Evolutionary conservation across 2,329 filamentous ascomycete species (phyloP).

Genomic region (Lizonia empirigonia): DNA sequence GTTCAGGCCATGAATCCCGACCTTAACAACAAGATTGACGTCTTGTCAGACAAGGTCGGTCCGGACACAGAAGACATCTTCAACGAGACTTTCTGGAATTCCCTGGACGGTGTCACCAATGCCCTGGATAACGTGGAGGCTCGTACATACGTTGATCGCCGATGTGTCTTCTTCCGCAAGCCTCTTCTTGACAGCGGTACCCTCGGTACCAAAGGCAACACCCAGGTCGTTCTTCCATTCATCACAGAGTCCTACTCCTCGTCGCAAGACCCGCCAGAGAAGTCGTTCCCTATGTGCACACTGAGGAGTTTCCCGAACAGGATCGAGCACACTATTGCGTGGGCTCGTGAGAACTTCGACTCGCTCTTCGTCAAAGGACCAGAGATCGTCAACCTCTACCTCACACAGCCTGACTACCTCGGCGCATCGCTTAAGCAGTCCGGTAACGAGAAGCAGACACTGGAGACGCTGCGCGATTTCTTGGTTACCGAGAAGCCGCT

Average conservation of each 20-base stretch:
- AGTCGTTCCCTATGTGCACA: conserved; percentile 99
- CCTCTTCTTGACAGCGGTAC: conserved; percentile 95
- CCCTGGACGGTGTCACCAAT: conserved; percentile 90
- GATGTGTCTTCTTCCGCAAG: conserved; percentile 98
- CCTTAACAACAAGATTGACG: conserved; percentile 80
- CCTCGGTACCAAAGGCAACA: conserved; percentile 98
- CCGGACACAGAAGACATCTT: conserved; percentile 92
- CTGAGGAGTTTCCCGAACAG: conserved; percentile 96
- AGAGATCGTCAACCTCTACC: conserved; percentile 91
- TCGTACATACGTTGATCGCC: conserved; percentile 91
- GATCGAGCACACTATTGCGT: conserved; percentile 98
- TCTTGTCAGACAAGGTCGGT: conserved; percentile 87
- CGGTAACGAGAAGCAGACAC: conserved; percentile 90
- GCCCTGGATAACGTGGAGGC: conserved; percentile 97
- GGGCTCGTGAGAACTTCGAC: conserved; percentile 96
- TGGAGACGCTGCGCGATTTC: conserved; percentile 89
- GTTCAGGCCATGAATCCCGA: conserved; percentile 96
- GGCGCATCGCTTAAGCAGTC: conserved; percentile 87
- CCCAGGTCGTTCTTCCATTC: conserved; percentile 88
- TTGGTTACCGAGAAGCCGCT: conserved; percentile 89
- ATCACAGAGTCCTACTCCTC: conserved; percentile 96
- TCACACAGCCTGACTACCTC: conserved; percentile 89
- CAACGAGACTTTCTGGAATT: conserved; percentile 89
- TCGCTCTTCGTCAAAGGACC: conserved; percentile 91
- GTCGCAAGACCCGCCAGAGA: conserved; percentile 96